Percentiles rank a stretch among this genome's conserved stretches.
These are phyloP conservation scores for Sporothrix protearum DNA, from an alignment of 2,329 filamentous ascomycete genomes.

Conservation along the genomic window DNA sequence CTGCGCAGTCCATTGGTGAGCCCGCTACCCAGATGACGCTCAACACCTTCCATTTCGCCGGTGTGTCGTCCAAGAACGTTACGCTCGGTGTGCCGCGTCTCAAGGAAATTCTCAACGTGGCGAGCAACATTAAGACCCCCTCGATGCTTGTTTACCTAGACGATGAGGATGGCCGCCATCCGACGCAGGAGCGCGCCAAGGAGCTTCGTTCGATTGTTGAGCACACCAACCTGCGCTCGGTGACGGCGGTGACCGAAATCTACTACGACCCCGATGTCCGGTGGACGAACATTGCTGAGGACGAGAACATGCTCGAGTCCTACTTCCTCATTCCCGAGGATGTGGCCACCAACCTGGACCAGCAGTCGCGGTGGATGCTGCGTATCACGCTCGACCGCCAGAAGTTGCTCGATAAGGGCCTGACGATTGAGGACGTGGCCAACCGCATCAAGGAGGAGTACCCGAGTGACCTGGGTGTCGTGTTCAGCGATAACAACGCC, in stretches of 20 bases:
- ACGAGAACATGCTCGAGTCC: constrained; percentile 91
- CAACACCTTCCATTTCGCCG: constrained; percentile 99
- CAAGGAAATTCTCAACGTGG: constrained; percentile 98
- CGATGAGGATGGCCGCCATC: constrained; percentile 45
- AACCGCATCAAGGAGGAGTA: constrained; percentile 86
- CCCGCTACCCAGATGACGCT: constrained; percentile 99
- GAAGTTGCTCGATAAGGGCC: constrained; percentile 90
- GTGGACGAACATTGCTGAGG: constrained; percentile 78
- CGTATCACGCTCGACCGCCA: constrained; percentile 90
- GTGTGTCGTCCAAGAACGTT: constrained; percentile 99
- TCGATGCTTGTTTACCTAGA: constrained; percentile 91
- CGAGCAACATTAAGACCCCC: constrained; percentile 96
- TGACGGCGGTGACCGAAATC: constrained; percentile 89
- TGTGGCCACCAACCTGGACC: constrained; percentile 55
- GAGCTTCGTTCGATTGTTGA: constrained; percentile 83
- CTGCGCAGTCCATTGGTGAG: constrained; percentile 97
- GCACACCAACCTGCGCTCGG: constrained; percentile 87
- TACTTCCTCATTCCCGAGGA: constrained; percentile 95
- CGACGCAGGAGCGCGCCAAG: constrained; percentile 77
- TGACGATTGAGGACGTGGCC: constrained; percentile 89
- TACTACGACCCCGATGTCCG: constrained; percentile 95
- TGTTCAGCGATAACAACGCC: constrained; percentile 97
- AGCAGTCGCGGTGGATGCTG: constrained; percentile 91
- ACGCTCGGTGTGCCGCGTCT: constrained; percentile 96
- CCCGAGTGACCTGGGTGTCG: constrained; percentile 77